Evolutionary conservation across 2,329 filamentous ascomycete genomes (phyloP).

Genomic region (Sclerotinia minor): DNA sequence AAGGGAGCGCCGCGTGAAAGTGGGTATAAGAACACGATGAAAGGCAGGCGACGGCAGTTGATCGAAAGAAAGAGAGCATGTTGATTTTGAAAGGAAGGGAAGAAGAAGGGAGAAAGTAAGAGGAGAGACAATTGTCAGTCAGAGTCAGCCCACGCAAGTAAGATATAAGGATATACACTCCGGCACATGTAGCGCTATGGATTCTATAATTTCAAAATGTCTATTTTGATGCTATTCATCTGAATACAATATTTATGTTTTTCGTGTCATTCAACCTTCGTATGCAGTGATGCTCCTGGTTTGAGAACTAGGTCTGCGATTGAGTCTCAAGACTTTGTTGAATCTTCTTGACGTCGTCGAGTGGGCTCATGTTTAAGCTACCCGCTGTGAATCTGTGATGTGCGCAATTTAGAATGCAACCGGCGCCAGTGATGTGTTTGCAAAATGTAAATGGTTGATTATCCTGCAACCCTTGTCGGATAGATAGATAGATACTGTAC

Average conservation of each 20-base stretch:
- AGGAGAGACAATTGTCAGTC: neutral
- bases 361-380: conserved; percentile 2
- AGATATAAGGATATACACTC: conserved; percentile 1
- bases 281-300: neutral
- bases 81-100: neutral
- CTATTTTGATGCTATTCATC: neutral
- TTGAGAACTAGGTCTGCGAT: neutral
- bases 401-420: conserved; percentile 5
- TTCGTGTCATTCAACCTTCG: too few relatives aligned
- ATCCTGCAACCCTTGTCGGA: conserved; percentile 12
- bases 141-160: conserved; percentile 10
- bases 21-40: conserved; percentile 14
- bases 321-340: neutral
- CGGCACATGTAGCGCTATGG: neutral
- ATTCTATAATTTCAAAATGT: neutral
- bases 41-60: conserved; percentile 7
- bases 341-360: neutral
- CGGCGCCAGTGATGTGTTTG: conserved; percentile 1
- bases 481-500: neutral
- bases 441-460: conserved; percentile 7
- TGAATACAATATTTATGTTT: neutral
- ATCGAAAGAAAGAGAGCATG: neutral
- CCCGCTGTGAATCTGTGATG: conserved; percentile 7
- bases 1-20: conserved; percentile 13
- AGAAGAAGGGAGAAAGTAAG: neutral